phyloP scores from a whole-genome alignment of 371 early-diverging fungal genomes.

The Mortierella sp. region DNA sequence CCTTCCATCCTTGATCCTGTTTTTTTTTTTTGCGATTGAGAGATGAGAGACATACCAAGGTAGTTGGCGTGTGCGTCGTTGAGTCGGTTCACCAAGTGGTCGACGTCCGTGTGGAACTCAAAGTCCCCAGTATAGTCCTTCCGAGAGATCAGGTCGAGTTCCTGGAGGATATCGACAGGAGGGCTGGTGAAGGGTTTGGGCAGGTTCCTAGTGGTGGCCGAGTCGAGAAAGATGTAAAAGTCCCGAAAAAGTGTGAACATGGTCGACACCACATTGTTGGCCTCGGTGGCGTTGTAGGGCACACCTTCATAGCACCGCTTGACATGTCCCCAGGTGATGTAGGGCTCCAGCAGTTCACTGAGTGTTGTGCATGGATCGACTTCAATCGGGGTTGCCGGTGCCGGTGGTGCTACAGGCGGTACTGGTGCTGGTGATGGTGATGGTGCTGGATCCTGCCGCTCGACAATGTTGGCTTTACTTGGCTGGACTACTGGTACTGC shows the following conservation, averaged over 20 bases:
- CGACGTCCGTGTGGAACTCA: constrained; percentile 36
- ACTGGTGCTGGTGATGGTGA: not conserved
- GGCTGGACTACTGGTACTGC: not conserved
- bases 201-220: constrained; percentile 25
- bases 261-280: constrained; percentile 35
- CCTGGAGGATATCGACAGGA: constrained; percentile 29
- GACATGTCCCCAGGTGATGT: constrained; percentile 27
- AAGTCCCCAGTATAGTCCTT: constrained; percentile 22
- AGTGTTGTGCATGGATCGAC: constrained; percentile 35
- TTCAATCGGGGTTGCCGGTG: not conserved
- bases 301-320: constrained; percentile 29
- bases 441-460: not conserved
- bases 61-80: constrained; percentile 56
- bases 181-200: constrained; percentile 45
- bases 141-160: constrained; percentile 21
- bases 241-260: constrained; percentile 35
- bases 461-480: not conserved
- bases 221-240: constrained; percentile 51
- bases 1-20: not conserved
- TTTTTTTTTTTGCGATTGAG: not conserved
- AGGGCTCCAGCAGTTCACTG: constrained; percentile 20
- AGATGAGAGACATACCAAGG: constrained; percentile 19
- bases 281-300: constrained; percentile 38
- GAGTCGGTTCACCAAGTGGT: constrained; percentile 26
- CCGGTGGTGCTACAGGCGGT: not conserved